These are phyloP conservation scores for Viola odorata DNA, from an alignment of 345 rosid species.

Conservation along the genomic window DNA sequence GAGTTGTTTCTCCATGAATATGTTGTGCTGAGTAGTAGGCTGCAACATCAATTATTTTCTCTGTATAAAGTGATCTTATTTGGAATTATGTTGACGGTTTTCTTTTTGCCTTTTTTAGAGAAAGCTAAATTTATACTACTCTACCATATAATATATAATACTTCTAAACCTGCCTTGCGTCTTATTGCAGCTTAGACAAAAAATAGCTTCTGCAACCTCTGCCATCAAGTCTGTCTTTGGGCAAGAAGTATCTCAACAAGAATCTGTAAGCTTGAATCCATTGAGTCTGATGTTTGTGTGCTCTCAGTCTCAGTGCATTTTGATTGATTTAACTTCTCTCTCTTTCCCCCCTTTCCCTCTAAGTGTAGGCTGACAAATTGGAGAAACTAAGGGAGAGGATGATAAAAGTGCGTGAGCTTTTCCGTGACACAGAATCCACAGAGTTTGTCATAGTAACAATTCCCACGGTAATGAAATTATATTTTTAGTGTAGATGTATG, in stretches of 20 bases:
- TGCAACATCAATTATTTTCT: too few relatives aligned
- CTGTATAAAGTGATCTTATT: too few relatives aligned
- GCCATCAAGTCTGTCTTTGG: slow-evolving; percentile 96
- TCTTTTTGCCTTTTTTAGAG: too few relatives aligned
- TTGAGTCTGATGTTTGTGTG: slow-evolving; percentile 9
- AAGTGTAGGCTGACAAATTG: slow-evolving; percentile 67
- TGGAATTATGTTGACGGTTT: too few relatives aligned
- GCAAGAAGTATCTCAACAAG: slow-evolving; percentile 49
- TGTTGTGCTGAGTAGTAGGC: too few relatives aligned
- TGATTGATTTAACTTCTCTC: not conserved
- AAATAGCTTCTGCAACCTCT: slow-evolving; percentile 84
- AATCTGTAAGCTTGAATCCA: slow-evolving; percentile 53
- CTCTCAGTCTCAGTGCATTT: not conserved
- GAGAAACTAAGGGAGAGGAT: slow-evolving; percentile 86
- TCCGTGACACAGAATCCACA: slow-evolving; percentile 80
- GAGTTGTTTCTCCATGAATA: too few relatives aligned
- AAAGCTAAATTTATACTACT: too few relatives aligned
- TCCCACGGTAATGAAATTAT: slow-evolving; percentile 57
- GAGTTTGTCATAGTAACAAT: slow-evolving; percentile 94
- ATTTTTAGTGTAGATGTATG: not conserved
- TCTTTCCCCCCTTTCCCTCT: slow-evolving; percentile 1
- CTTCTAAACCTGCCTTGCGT: slow-evolving; percentile 5
- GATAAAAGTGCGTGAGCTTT: slow-evolving; percentile 96
- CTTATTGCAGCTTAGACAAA: slow-evolving; percentile 74
- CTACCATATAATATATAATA: not conserved